Base-by-base conservation (phyloP, 257 asterid species). In the Nyctanthes arbortristis region DNA sequence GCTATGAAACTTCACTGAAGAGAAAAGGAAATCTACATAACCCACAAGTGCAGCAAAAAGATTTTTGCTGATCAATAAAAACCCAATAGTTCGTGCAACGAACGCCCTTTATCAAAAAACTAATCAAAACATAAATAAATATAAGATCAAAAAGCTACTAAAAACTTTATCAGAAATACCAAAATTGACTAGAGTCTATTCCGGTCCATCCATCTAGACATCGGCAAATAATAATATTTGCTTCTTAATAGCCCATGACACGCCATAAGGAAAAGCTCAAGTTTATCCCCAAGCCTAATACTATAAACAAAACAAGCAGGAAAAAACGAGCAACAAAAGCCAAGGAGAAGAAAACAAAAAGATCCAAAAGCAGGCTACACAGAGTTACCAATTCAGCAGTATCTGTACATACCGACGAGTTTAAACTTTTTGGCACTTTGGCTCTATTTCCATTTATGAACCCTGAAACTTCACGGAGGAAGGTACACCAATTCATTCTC, bases 371-470 rank as follows among this genome's bases (percentile, higher is more conserved):
- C 25, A 12, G 5, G 9, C n/a, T 2, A 59, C 6, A 9, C 35
- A 6, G 40, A 25, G 69, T 67, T 63, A 67, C 78, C 56, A 24
- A 66, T n/a, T n/a, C n/a, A n/a, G n/a, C n/a, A n/a, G n/a, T n/a
- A n/a, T n/a, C n/a, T n/a, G n/a, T n/a, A n/a, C n/a, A n/a, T n/a
- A n/a, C n/a, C n/a, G n/a, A n/a, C n/a, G n/a, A n/a, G n/a, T 24
- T 52, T 9, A 36, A 32, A 29, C 10, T 47, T 59, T 14, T 55
- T 52, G 25, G 55, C 39, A 60, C 54, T 73, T 73, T 37, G 43
- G 55, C 63, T 20, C 49, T 28, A 28, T 58, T 5, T 30, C 63
- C 9, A 27, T 4, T 20, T 3, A 5, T 16, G 10, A 18, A 4
- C 20, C 2, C 0, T 7, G 1, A 24, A 29, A 28, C 37, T 31